Conservation (phyloP, 805 yeast genomes). For the Ogataea ganodermae region DNA sequence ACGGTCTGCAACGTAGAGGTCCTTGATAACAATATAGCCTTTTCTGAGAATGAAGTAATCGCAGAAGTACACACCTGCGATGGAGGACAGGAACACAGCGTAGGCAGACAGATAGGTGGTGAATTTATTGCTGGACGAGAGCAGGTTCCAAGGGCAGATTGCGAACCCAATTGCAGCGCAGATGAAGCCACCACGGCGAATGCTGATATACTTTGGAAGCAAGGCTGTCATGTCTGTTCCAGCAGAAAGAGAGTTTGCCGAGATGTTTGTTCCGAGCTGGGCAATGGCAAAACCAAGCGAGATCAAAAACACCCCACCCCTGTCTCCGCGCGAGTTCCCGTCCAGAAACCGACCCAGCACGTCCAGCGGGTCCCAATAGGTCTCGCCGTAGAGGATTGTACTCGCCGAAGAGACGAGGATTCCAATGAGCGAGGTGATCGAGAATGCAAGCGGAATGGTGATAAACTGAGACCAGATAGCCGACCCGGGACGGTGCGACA, state of each 20-base stretch:
- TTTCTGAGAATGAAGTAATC: conserved; percentile 75
- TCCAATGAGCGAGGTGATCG: conserved; percentile 82
- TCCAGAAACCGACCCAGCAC: conserved; percentile 66
- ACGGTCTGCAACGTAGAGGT: conserved; percentile 56
- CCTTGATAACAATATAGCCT: conserved; percentile 64
- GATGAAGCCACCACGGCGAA: conserved; percentile 78
- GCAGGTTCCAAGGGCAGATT: conserved; percentile 83
- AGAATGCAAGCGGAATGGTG: conserved; percentile 76
- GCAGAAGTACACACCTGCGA: conserved; percentile 73
- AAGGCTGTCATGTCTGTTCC: conserved; percentile 74
- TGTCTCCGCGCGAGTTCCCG: conserved; percentile 52
- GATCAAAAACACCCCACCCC: conserved; percentile 81
- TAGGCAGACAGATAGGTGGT: conserved; percentile 81
- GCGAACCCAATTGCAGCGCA: conserved; percentile 72
- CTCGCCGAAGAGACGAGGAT: conserved; percentile 83
- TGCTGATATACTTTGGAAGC: conserved; percentile 63
- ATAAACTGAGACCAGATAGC: conserved; percentile 58
- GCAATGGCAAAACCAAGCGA: conserved; percentile 71
- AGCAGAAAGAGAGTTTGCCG: conserved; percentile 70
- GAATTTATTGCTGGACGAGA: conserved; percentile 68
- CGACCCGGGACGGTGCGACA: conserved; percentile 59
- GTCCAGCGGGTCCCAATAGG: conserved; percentile 85
- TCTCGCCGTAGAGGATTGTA: conserved; percentile 60
- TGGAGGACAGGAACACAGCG: conserved; percentile 80
- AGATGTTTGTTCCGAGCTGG: conserved; percentile 75